phyloP scores from a whole-genome alignment of 169 alveolate species.

The Besnoitia besnoiti region DNA sequence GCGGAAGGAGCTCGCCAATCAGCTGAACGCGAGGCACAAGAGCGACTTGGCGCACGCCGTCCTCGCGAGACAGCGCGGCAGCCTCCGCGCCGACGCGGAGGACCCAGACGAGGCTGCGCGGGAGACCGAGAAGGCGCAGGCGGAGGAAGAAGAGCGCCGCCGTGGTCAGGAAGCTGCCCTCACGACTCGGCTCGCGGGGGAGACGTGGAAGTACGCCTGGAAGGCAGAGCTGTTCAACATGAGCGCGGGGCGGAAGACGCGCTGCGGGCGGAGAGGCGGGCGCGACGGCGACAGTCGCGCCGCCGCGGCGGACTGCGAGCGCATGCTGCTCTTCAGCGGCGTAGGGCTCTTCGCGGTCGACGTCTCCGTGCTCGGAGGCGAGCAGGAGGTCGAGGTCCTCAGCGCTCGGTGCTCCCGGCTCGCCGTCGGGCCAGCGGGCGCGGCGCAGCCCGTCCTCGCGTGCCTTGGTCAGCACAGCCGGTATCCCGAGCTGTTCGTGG shows the following conservation, averaged over 20 bases:
- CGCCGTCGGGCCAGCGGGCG: background rate
- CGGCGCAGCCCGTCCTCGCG: background rate
- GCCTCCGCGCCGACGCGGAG: background rate
- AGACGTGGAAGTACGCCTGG: slow-evolving; percentile 10
- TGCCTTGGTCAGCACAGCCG: slow-evolving; percentile 12
- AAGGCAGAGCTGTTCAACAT: slow-evolving; percentile 7
- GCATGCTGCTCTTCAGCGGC: background rate
- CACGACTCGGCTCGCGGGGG: background rate
- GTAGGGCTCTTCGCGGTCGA: background rate
- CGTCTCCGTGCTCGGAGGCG: background rate
- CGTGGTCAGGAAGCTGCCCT: background rate
- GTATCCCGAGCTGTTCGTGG: slow-evolving; percentile 22
- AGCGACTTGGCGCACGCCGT: background rate
- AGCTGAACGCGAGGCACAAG: background rate
- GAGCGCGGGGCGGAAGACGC: background rate
- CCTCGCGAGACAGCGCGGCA: background rate
- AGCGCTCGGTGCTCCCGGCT: background rate
- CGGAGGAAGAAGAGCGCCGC: background rate
- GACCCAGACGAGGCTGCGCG: too few relatives aligned
- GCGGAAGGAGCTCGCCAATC: background rate
- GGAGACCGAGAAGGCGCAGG: background rate
- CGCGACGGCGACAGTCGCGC: background rate
- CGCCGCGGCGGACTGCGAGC: background rate
- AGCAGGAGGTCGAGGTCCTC: background rate
- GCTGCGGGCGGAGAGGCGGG: background rate